Evolutionary conservation across 257 asterid species (phyloP).

Genomic region (Oldenlandia corymbosa): DNA sequence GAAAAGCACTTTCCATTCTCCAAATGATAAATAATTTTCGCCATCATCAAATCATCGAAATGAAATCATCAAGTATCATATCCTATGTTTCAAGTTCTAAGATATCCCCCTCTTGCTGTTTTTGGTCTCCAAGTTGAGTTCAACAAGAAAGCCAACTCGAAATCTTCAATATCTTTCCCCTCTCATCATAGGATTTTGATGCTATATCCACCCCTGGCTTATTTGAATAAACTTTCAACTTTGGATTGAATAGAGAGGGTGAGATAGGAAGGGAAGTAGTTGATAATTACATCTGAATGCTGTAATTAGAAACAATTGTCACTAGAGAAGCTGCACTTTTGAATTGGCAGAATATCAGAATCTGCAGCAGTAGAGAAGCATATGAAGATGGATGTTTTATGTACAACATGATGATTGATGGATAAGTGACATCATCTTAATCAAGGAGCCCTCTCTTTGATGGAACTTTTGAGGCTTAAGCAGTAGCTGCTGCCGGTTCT

Average conservation of each 20-base stretch:
- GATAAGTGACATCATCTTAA: conserved; percentile 1
- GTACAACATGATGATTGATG: conserved; percentile 39
- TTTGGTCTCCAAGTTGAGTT: background rate
- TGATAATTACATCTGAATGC: conserved; percentile 28
- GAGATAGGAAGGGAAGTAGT: conserved; percentile 4
- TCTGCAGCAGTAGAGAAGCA: conserved; percentile 33
- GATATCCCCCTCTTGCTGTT: background rate
- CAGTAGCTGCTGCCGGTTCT: conserved; percentile 81
- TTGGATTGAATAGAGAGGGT: conserved; percentile 1
- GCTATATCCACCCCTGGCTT: background rate
- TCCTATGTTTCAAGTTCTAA: background rate
- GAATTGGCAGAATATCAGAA: conserved; percentile 16
- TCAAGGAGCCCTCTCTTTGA: conserved; percentile 12
- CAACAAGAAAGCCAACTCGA: background rate
- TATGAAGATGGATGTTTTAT: conserved; percentile 28
- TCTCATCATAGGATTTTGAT: background rate
- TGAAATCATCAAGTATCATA: background rate
- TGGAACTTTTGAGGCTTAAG: conserved; percentile 34
- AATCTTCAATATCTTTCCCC: background rate
- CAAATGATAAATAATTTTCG: too few species aligned
- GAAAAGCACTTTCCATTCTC: too few species aligned
- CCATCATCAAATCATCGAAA: background rate
- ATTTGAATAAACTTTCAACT: background rate
- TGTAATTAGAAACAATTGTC: conserved; percentile 36
- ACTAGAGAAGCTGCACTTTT: conserved; percentile 25